Percentiles rank a stretch among this genome's conserved stretches.
Evolutionary conservation across 1,284 basidiomycete genomes (phyloP).

Genomic region (Sanguinoderma infundibulare): DNA sequence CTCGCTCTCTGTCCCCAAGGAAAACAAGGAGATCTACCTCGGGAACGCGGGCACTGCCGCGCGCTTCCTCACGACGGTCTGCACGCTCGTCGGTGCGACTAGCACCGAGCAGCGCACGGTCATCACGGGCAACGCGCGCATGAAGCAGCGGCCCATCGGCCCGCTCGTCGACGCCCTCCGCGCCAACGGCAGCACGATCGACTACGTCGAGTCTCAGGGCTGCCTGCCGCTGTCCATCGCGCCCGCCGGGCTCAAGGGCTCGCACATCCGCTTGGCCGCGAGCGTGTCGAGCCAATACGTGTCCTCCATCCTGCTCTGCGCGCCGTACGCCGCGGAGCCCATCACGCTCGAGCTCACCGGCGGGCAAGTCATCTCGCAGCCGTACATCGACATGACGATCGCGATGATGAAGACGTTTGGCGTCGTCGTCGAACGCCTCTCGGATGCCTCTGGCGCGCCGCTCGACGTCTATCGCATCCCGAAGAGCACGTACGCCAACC

Average conservation of each 20-base stretch:
- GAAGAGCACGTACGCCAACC: conserved; percentile 80
- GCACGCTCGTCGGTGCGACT: conserved; percentile 76
- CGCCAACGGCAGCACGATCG: conserved; percentile 81
- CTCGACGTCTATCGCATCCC: conserved; percentile 92
- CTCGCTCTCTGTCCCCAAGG: conserved; percentile 74
- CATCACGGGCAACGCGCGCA: conserved; percentile 97
- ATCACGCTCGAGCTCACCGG: conserved; percentile 91
- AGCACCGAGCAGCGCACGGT: conserved; percentile 59
- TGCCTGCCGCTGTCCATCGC: conserved; percentile 91
- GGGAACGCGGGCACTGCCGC: conserved; percentile 98
- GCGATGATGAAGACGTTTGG: conserved; percentile 98
- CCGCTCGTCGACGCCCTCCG: conserved; percentile 93
- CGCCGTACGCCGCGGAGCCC: conserved; percentile 87
- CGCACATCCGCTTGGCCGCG: conserved; percentile 87
- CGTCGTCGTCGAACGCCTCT: conserved; percentile 74
- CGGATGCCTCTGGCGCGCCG: conserved; percentile 66
- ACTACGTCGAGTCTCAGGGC: conserved; percentile 81
- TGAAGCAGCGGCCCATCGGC: conserved; percentile 97
- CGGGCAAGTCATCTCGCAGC: conserved; percentile 96
- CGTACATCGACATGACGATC: conserved; percentile 99
- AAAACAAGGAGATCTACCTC: conserved; percentile 91
- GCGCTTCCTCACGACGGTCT: conserved; percentile 96
- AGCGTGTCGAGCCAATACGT: conserved; percentile 99
- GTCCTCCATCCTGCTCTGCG: conserved; percentile 94
- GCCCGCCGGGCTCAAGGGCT: conserved; percentile 85